Conservation (phyloP, 225 moss, liverwort and hornwort species). For the Anthoceros angustus region DNA sequence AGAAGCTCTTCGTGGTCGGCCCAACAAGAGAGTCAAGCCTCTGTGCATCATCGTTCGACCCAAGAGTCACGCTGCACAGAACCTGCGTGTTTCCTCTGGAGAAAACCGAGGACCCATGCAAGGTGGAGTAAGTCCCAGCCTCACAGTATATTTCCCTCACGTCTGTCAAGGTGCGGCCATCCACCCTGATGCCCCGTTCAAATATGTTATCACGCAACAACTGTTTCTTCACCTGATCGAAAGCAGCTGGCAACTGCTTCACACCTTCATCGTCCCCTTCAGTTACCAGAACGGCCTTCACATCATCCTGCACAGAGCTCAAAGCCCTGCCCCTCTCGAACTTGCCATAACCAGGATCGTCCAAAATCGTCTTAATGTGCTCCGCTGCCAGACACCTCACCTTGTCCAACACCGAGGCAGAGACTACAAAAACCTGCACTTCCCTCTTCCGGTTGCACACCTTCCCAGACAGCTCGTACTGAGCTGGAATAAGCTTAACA, state of each 20-base stretch:
- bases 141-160: conserved; percentile 80
- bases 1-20: conserved; percentile 59
- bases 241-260: conserved; percentile 37
- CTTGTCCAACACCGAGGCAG: conserved; percentile 40
- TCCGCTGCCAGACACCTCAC: conserved; percentile 38
- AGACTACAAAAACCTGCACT: conserved; percentile 44
- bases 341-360: conserved; percentile 64
- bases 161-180: conserved; percentile 42
- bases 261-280: conserved; percentile 48
- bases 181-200: conserved; percentile 47
- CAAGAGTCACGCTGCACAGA: conserved; percentile 87
- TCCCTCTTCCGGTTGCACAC: conserved; percentile 55
- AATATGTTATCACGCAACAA: conserved; percentile 61
- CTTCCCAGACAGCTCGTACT: conserved; percentile 51
- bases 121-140: conserved; percentile 55
- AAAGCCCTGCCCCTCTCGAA: conserved; percentile 86
- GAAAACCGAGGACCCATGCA: conserved; percentile 86
- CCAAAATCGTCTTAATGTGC: conserved; percentile 65
- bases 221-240: conserved; percentile 75
- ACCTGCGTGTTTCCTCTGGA: conserved; percentile 93
- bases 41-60: conserved; percentile 87
- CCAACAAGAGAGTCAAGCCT: conserved; percentile 82
- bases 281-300: conserved; percentile 22
- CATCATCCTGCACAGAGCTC: conserved; percentile 45
- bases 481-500: conserved; percentile 59